Evolutionary conservation across 2,329 filamentous ascomycete genomes (phyloP).

Genomic region (Neospermospora avenae): DNA sequence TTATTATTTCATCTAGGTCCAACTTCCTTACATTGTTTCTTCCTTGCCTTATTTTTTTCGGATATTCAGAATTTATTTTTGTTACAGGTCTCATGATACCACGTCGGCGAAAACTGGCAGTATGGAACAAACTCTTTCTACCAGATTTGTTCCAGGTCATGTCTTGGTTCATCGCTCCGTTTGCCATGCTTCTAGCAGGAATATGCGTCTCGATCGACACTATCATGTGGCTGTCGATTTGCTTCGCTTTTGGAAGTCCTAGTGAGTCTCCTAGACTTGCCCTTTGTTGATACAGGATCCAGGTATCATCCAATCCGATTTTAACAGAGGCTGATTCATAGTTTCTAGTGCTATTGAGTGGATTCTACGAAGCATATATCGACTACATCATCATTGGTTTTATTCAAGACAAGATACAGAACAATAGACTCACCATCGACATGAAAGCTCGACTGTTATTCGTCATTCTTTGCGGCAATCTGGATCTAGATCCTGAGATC

Average conservation of each 20-base stretch:
- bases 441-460: constrained; percentile 22
- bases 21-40: not conserved
- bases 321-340: not conserved
- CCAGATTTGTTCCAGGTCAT: not conserved
- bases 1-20: not conserved
- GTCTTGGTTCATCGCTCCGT: not conserved
- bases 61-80: not conserved
- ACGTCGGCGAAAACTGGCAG: not conserved
- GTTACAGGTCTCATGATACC: constrained; percentile 11
- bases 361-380: constrained; percentile 20
- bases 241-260: constrained; percentile 11
- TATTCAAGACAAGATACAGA: constrained; percentile 13
- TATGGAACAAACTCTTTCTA: not conserved
- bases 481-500: constrained; percentile 18
- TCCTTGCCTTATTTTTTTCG: not conserved
- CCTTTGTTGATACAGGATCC: not conserved
- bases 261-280: not conserved
- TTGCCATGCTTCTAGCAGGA: constrained; percentile 2
- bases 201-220: constrained; percentile 11
- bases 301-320: not conserved
- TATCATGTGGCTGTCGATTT: constrained; percentile 10
- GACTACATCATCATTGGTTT: constrained; percentile 20
- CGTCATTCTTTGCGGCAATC: constrained; percentile 24
- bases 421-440: constrained; percentile 16
- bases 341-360: not conserved